Percentiles rank a stretch among this genome's conserved stretches.
phyloP scores from a whole-genome alignment of 2,329 filamentous ascomycete genomes.

The Podosphaera aphanis region DNA sequence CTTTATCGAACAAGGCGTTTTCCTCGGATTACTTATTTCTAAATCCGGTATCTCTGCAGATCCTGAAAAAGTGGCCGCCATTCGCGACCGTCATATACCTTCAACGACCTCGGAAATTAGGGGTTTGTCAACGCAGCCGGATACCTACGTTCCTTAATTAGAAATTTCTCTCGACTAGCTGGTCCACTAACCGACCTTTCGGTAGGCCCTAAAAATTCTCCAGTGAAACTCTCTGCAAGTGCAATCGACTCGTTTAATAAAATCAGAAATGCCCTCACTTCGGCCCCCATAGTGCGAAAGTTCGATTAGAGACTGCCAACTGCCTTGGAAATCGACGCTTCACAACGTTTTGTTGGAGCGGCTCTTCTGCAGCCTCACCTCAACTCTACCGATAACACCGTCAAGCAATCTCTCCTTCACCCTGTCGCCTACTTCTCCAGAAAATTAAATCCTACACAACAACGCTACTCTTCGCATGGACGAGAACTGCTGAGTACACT shows the following conservation, averaged over 20 bases:
- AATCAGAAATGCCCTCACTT: neutral
- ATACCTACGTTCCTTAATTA: neutral
- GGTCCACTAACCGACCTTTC: neutral
- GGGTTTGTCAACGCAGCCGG: neutral
- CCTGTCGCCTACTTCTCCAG: neutral
- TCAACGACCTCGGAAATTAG: neutral
- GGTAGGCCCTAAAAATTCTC: neutral
- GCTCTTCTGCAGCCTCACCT: neutral
- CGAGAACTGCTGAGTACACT: neutral
- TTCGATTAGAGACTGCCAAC: neutral
- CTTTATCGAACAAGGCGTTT: neutral
- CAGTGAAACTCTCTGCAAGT: neutral
- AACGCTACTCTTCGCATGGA: neutral
- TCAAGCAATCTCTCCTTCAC: neutral
- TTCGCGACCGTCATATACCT: neutral
- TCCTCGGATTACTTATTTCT: neutral
- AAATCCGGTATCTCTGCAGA: neutral
- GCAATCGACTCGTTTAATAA: neutral
- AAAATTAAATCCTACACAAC: neutral
- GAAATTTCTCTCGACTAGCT: neutral
- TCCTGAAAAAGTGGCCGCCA: neutral
- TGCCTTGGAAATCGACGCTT: neutral
- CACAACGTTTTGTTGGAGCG: neutral
- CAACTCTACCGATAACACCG: neutral
- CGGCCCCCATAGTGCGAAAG: neutral